phyloP scores from a whole-genome alignment of 169 alveolate genomes.

The Theileria luwenshuni region DNA sequence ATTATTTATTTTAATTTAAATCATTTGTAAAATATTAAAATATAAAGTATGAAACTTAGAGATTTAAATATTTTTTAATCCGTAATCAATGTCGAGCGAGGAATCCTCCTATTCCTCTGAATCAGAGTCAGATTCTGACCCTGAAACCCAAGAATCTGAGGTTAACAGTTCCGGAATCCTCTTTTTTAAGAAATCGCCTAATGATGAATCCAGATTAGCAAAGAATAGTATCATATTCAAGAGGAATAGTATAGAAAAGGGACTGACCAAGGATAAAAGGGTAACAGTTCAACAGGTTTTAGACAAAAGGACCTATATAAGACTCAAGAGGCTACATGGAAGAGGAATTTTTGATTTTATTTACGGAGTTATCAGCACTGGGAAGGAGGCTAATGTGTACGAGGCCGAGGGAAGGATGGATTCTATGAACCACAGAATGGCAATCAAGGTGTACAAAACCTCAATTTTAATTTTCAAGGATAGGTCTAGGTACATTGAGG shows the following conservation, averaged over 20 bases:
- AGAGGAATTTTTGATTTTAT: conserved; percentile 88
- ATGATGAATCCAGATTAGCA: conserved; percentile 23
- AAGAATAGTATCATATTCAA: conserved; percentile 46
- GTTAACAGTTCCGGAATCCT: conserved; percentile 2
- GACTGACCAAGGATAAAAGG: conserved; percentile 91
- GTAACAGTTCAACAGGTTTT: conserved; percentile 96
- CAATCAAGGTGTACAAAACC: conserved; percentile 97
- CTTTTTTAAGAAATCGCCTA: conserved; percentile 13
- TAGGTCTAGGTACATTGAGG: conserved; percentile 97
- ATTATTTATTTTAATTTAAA: no score
- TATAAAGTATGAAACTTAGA: no score
- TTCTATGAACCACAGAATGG: conserved; percentile 82
- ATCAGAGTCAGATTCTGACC: conserved; percentile 4
- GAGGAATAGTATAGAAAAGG: conserved; percentile 69
- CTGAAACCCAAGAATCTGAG: background rate
- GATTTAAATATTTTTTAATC: no score
- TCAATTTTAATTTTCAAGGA: conserved; percentile 97
- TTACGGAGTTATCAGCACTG: conserved; percentile 96
- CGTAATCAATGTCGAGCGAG: background rate
- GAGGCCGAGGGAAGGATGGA: conserved; percentile 75
- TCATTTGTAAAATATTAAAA: no score
- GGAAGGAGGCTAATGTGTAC: conserved; percentile 97
- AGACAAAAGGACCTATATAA: conserved; percentile 92
- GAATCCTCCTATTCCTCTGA: conserved; percentile 16
- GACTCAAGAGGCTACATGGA: conserved; percentile 88